phyloP scores from a whole-genome alignment of 371 early-diverging fungal genomes.

The Circinella umbellata region DNA sequence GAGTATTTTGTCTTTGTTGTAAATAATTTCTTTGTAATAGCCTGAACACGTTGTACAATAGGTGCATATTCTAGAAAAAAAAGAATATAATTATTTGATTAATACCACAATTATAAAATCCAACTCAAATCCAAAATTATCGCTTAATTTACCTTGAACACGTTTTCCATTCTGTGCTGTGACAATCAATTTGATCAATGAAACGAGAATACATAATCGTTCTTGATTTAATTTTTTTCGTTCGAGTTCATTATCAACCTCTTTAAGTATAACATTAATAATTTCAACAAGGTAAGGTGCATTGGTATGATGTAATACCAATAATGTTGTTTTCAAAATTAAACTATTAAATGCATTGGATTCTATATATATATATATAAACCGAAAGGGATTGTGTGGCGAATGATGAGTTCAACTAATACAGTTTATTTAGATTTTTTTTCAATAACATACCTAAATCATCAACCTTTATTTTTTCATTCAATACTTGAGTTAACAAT shows the following conservation, averaged over 20 bases:
- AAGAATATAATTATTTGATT: background rate
- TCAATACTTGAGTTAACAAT: conserved; percentile 45
- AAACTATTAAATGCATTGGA: conserved; percentile 28
- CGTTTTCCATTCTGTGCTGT: conserved; percentile 65
- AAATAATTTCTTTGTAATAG: conserved; percentile 35
- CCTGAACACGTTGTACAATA: conserved; percentile 34
- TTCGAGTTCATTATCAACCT: conserved; percentile 38
- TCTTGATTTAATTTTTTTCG: conserved; percentile 35
- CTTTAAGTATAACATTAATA: conserved; percentile 51
- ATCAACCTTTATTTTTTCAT: conserved; percentile 30
- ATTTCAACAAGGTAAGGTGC: conserved; percentile 57
- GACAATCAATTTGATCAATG: conserved; percentile 53
- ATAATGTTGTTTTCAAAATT: conserved; percentile 54
- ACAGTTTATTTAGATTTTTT: no score
- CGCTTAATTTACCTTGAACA: conserved; percentile 46
- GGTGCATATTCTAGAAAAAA: conserved; percentile 38
- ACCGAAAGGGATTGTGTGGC: no score
- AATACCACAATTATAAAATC: background rate
- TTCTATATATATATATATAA: no score
- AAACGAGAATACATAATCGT: conserved; percentile 43
- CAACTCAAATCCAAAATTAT: background rate
- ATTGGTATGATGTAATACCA: conserved; percentile 61
- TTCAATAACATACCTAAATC: conserved; percentile 25
- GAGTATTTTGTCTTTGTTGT: conserved; percentile 13
- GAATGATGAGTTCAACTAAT: no score